Evolutionary conservation across 1,139 yeast genomes (phyloP), one percentile per base, ranked within the genome.

Genomic region (Blastobotrys persicus): DNA sequence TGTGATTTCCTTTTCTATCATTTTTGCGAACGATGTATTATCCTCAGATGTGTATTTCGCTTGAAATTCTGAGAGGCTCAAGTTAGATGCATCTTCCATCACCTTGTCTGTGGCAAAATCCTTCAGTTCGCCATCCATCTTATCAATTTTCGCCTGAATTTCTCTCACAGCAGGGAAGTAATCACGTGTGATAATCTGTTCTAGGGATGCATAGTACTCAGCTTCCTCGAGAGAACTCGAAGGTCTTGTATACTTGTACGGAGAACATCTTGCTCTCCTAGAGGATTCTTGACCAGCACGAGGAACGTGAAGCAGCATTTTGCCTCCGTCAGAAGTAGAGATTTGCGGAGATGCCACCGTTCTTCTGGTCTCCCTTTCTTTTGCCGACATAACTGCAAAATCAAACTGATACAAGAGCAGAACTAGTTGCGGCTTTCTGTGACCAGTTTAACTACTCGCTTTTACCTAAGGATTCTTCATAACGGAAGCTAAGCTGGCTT

Each of bases 11-110:
- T 12, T 7, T 32, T 42, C 38, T n/a, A 49, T 31, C 11, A 46
- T 23, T 9, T 34, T 13, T 3, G 43, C 44, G n/a, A 65, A 66
- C 19, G 68, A 62, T 9, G 60, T 64, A 48, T 66, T 67, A 48
- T 67, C 71, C 47, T 67, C 70, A 0, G 70, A 62, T 0, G 69
- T 67, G 44, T 60, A 58, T 14, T 51, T 57, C 6, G 57, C 56
- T 43, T 65, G 70, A 40, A 60, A 67, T 19, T 56, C 46, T n/a
- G 56, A 55, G 32, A 55, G 35, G 16, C 50, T 35, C 41, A 42
- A 26, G 12, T 39, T 44, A 14, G 52, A 52, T 3, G 26, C 48
- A 2, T 43, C 45, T 19, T 16, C 17, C 12, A 7, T 14, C 2
- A 14, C n/a, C 20, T 43, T 26, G 5, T 37, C 9, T 17, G 3